Evolutionary conservation across 176 grass and related monocot genomes (phyloP).

Genomic region (Phoenix dactylifera): DNA sequence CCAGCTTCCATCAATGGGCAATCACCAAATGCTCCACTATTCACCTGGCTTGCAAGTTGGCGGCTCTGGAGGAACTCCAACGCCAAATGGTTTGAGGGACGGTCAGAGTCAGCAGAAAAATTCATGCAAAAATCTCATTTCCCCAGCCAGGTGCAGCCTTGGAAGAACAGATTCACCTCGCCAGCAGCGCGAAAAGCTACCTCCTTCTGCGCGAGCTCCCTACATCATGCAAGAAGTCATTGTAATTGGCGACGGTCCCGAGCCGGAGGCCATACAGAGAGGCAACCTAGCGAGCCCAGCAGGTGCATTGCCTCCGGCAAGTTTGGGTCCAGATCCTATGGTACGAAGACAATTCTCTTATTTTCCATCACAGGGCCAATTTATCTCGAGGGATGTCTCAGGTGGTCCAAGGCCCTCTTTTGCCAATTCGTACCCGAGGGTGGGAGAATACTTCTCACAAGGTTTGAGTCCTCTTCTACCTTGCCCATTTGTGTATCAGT

Average conservation of each 20-base stretch:
- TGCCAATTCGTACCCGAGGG: slow-evolving; percentile 26
- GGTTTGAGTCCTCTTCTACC: slow-evolving; percentile 28
- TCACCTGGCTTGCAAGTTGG: neutral
- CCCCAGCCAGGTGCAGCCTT: no score
- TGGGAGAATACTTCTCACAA: slow-evolving; percentile 32
- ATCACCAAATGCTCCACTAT: slow-evolving; percentile 30
- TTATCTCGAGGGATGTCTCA: slow-evolving; percentile 35
- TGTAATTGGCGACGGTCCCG: slow-evolving; percentile 49
- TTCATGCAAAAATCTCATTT: slow-evolving; percentile 23
- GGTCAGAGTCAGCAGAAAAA: slow-evolving; percentile 26
- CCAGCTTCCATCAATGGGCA: slow-evolving; percentile 20
- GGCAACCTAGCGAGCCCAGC: slow-evolving; percentile 18
- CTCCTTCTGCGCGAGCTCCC: slow-evolving; percentile 21
- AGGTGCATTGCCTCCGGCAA: slow-evolving; percentile 21
- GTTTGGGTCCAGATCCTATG: slow-evolving; percentile 24
- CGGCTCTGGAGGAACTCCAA: slow-evolving; percentile 24
- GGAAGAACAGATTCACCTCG: no score
- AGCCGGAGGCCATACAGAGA: slow-evolving; percentile 34
- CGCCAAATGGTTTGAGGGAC: slow-evolving; percentile 31
- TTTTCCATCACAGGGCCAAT: slow-evolving; percentile 44
- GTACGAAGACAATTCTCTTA: slow-evolving; percentile 36
- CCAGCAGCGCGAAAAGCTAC: no score
- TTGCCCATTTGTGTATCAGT: slow-evolving; percentile 30
- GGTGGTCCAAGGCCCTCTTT: slow-evolving; percentile 34
- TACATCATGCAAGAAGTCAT: slow-evolving; percentile 68